Percentiles rank a stretch among this genome's conserved stretches.
Conservation (phyloP, 805 yeast species). For the Yarrowia keelungensis region DNA sequence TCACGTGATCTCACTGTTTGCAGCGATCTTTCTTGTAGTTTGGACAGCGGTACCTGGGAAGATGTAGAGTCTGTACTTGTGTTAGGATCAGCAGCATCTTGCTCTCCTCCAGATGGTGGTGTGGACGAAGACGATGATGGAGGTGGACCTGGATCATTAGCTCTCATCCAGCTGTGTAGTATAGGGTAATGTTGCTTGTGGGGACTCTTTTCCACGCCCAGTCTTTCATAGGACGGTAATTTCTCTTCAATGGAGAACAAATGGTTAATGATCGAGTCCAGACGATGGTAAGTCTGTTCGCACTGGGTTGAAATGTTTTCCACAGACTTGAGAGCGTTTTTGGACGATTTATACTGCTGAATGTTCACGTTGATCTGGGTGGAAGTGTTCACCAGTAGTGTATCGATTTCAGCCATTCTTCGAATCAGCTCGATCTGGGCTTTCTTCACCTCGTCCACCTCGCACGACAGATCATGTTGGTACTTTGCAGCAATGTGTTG, state of each 20-base stretch:
- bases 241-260: slow-evolving; percentile 48
- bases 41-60: background rate
- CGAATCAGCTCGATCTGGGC: slow-evolving; percentile 41
- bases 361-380: slow-evolving; percentile 39
- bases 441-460: slow-evolving; percentile 40
- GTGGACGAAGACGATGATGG: background rate
- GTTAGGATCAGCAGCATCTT: background rate
- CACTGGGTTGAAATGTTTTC: slow-evolving; percentile 38
- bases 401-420: slow-evolving; percentile 42
- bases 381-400: slow-evolving; percentile 38
- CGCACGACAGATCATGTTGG: slow-evolving; percentile 41
- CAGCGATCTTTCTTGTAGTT: slow-evolving; percentile 7
- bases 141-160: background rate
- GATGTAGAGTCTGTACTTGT: slow-evolving; percentile 10
- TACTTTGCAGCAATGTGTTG: slow-evolving; percentile 39
- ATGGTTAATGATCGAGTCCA: slow-evolving; percentile 4
- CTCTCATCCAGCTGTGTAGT: slow-evolving; percentile 46
- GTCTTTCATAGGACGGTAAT: slow-evolving; percentile 52
- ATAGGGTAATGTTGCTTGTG: slow-evolving; percentile 56
- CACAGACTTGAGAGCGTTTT: slow-evolving; percentile 33
- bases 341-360: slow-evolving; percentile 2
- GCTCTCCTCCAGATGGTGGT: background rate
- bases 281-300: slow-evolving; percentile 36
- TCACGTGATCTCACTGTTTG: slow-evolving; percentile 9
- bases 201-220: slow-evolving; percentile 51